phyloP scores from a whole-genome alignment of 2,329 filamentous ascomycete genomes.

The Alternaria viburni region DNA sequence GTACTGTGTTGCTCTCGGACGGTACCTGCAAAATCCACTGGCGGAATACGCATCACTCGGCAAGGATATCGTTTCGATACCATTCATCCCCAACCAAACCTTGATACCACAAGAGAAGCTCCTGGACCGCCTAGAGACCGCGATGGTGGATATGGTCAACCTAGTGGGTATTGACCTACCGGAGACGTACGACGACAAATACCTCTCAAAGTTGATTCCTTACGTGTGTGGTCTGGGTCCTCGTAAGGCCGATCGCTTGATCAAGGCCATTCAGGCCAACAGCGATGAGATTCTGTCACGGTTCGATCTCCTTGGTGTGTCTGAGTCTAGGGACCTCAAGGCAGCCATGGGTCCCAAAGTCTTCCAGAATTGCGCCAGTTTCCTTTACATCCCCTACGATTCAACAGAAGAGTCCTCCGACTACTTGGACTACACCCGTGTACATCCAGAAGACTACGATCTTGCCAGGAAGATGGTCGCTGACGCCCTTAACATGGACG shows the following conservation, averaged over 20 bases:
- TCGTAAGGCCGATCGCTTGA: constrained; percentile 81
- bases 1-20: constrained; percentile 88
- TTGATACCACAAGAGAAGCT: constrained; percentile 88
- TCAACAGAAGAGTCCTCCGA: constrained; percentile 81
- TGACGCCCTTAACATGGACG: constrained; percentile 92
- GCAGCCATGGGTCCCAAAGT: constrained; percentile 78
- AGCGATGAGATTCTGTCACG: constrained; percentile 84
- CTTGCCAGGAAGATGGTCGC: constrained; percentile 98
- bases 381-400: constrained; percentile 89
- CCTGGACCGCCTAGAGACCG: constrained; percentile 85
- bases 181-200: constrained; percentile 80
- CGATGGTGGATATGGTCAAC: constrained; percentile 98
- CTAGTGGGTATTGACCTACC: constrained; percentile 95
- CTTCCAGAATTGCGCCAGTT: constrained; percentile 97
- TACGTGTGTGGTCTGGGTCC: constrained; percentile 92
- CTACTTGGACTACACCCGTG: constrained; percentile 93
- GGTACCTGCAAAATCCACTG: constrained; percentile 93
- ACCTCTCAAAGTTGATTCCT: constrained; percentile 85
- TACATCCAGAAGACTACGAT: constrained; percentile 98
- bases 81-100: constrained; percentile 89
- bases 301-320: constrained; percentile 87
- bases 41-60: constrained; percentile 95
- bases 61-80: constrained; percentile 83
- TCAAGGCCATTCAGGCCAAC: constrained; percentile 92
- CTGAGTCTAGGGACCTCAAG: constrained; percentile 60